Evolutionary conservation across 2,329 filamentous ascomycete species (phyloP).

Genomic region (Lachnellula hyalina): DNA sequence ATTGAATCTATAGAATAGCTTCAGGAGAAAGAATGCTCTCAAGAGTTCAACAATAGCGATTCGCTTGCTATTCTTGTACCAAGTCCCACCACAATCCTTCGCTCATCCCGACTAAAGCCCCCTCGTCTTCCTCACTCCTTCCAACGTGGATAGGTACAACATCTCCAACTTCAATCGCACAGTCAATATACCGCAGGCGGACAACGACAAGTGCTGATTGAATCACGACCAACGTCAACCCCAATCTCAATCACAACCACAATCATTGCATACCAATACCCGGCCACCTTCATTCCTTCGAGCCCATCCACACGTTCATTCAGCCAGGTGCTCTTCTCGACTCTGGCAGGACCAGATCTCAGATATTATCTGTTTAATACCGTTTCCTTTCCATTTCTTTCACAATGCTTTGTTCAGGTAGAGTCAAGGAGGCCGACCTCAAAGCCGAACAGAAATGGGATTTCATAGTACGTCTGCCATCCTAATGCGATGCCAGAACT

Average conservation of each 20-base stretch:
- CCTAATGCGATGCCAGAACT: neutral
- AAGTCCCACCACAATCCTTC: neutral
- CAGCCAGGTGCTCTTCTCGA: slow-evolving; percentile 17
- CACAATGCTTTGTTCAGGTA: slow-evolving; percentile 63
- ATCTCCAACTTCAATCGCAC: slow-evolving; percentile 19
- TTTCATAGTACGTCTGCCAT: slow-evolving; percentile 63
- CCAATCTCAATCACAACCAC: slow-evolving; percentile 25
- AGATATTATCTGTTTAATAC: slow-evolving; percentile 9
- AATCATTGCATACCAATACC: no score
- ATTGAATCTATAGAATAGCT: no score
- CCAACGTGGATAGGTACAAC: neutral
- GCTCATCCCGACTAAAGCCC: neutral
- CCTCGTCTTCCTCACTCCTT: neutral
- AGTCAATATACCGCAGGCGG: slow-evolving; percentile 46
- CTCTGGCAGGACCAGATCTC: slow-evolving; percentile 17
- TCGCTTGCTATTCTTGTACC: no score
- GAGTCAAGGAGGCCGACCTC: slow-evolving; percentile 58
- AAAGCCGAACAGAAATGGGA: slow-evolving; percentile 89
- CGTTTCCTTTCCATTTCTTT: neutral
- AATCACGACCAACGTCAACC: slow-evolving; percentile 30
- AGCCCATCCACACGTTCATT: slow-evolving; percentile 9
- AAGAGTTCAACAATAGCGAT: no score
- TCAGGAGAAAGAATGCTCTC: no score
- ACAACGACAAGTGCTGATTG: slow-evolving; percentile 39
- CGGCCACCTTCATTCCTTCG: slow-evolving; percentile 5